Conservation (phyloP, 257 asterid species). For the Solanum medicagineum region DNA sequence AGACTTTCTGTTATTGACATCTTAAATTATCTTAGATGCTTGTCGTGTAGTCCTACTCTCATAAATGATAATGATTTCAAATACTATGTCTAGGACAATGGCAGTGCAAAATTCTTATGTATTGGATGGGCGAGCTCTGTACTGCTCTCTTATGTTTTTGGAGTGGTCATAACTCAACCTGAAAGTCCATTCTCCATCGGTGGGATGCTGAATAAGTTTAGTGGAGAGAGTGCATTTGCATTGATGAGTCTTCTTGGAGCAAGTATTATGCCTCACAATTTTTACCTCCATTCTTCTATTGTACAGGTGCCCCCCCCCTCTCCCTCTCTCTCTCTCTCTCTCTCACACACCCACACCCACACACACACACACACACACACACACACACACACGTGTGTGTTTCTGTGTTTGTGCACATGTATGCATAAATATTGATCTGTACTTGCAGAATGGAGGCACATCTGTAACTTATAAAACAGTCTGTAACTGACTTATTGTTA, state of each 20-base stretch:
- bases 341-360: too few relatives aligned
- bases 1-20: neutral
- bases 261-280: constrained; percentile 85
- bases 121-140: constrained; percentile 44
- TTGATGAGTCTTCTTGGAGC: constrained; percentile 96
- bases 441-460: neutral
- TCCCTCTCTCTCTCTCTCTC: neutral
- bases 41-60: neutral
- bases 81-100: constrained; percentile 40
- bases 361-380: too few relatives aligned
- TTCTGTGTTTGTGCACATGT: neutral
- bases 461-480: neutral
- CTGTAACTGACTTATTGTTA: neutral
- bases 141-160: constrained; percentile 46
- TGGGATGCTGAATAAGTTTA: constrained; percentile 50
- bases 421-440: neutral
- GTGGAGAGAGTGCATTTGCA: constrained; percentile 74
- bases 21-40: neutral
- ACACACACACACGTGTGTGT: too few relatives aligned
- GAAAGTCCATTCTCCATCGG: constrained; percentile 45
- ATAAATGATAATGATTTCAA: constrained; percentile 1
- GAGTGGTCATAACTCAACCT: constrained; percentile 53
- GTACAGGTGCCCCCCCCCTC: constrained; percentile 54
- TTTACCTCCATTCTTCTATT: constrained; percentile 89
- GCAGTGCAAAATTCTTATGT: constrained; percentile 48